Evolutionary conservation across 176 grass and related monocot genomes (phyloP), one percentile per base, ranked within the genome.

Genomic region (Urochloa ruziziensis): DNA sequence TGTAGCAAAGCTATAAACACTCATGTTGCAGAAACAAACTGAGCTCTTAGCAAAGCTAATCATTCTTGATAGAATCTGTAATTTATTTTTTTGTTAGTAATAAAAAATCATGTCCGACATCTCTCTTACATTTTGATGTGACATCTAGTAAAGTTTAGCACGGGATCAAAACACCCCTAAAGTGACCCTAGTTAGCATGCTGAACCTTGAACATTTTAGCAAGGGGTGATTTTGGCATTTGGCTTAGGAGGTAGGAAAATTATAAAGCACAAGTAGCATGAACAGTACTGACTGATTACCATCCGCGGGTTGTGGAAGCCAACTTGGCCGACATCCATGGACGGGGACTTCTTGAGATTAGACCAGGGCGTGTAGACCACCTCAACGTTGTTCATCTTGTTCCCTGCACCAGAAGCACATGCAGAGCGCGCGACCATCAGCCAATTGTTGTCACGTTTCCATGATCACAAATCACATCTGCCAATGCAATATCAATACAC

Each of bases 271-370:
- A 35, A 9, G 28, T 35, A 36, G 18, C 9, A 18, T 13, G 6
- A 4, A 9, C 3, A 30, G 30, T 62, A 1, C 7, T 70, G 17
- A 16, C 3, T 75, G 43, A 65, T 65, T 84, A 99, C 96, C 96
- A 96, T 80, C 63, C 92, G 92, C 40, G 74, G 37, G 78, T 94
- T 89, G 65, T 90, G 88, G 77, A 99, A 99, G 80, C 96, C 96
- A 90, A 99, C 96, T 96, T 99, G 96, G n/a, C 96, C 96, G 69
- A 99, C 93, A 87, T 99, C 93, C 96, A 99, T 99, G 0, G 96
- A 96, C 52, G 91, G 81, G 52, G 77, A 80, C 84, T 99, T 99
- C 91, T 96, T 96, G 87, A 99, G 89, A 83, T 99, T 99, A 62
- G 88, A 87, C 96, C 96, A 99, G 75, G 96, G 93, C 17, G 96